Conservation (phyloP, 1,139 yeast genomes). For the Diutina pseudorugosa region DNA sequence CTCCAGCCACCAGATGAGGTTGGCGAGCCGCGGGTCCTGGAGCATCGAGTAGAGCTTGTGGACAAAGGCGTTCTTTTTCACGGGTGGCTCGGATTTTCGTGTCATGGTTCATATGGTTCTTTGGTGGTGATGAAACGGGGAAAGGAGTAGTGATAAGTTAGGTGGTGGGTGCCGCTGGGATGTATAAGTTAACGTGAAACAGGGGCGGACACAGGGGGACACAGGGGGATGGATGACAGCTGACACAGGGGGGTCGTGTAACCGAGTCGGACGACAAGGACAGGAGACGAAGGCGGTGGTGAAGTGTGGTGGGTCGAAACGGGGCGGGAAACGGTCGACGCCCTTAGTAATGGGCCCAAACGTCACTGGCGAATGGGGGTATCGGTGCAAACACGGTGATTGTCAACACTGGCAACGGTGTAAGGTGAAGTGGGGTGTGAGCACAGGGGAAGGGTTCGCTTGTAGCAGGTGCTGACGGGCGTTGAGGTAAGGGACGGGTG, state of each 20-base stretch:
- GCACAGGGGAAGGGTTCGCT: too few species aligned
- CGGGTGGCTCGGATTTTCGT: slow-evolving; percentile 11
- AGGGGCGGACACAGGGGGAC: background rate
- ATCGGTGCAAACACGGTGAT: background rate
- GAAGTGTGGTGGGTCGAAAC: too few species aligned
- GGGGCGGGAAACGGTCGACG: background rate
- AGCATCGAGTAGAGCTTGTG: slow-evolving; percentile 52
- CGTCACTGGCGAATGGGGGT: background rate
- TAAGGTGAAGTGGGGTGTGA: background rate
- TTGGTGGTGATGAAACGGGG: background rate
- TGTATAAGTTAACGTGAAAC: too few species aligned
- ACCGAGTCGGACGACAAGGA: too few species aligned
- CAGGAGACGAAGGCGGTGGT: too few species aligned
- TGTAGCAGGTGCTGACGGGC: too few species aligned
- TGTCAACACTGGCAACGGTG: background rate
- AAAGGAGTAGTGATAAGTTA: too few species aligned
- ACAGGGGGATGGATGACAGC: background rate
- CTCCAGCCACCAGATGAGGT: slow-evolving; percentile 64
- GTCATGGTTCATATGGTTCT: background rate
- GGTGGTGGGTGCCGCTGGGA: too few species aligned
- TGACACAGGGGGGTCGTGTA: background rate
- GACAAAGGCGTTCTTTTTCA: slow-evolving; percentile 53
- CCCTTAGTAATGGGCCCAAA: background rate
- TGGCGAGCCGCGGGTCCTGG: slow-evolving; percentile 33
- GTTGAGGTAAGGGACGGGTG: too few species aligned